Evolutionary conservation across 805 yeast species (phyloP).

Genomic region (Martiniozyma abietophila): DNA sequence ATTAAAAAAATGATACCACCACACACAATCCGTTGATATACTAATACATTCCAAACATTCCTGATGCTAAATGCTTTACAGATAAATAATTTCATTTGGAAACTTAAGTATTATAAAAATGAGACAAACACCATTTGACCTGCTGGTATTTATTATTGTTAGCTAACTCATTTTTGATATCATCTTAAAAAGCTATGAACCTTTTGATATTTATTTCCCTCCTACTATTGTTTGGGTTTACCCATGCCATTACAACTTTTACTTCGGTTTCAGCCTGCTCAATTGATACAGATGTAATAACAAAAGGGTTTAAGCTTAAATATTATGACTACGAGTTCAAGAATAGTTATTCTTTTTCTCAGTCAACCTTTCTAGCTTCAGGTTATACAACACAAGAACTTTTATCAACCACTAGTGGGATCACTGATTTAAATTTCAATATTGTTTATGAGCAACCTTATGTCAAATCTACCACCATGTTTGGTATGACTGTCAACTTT

Average conservation of each 20-base stretch:
- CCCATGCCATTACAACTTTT: neutral
- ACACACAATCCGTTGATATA: no score
- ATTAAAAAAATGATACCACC: no score
- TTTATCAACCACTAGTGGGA: slow-evolving; percentile 5
- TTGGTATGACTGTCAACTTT: slow-evolving; percentile 9
- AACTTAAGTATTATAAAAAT: no score
- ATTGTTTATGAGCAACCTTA: neutral
- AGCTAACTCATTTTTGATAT: no score
- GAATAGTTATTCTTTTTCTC: slow-evolving; percentile 1
- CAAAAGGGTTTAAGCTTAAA: neutral
- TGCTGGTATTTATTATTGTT: no score
- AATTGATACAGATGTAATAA: neutral
- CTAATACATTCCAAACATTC: no score
- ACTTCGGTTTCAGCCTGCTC: slow-evolving; percentile 1
- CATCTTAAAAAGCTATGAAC: no score
- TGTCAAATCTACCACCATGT: slow-evolving; percentile 1
- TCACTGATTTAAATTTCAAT: slow-evolving; percentile 5
- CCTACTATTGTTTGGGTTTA: no score
- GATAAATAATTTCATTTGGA: no score
- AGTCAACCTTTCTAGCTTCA: slow-evolving; percentile 7
- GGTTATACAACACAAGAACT: slow-evolving; percentile 3
- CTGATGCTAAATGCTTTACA: no score
- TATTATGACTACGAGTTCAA: neutral
- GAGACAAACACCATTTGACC: no score
- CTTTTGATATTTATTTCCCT: no score